Evolutionary conservation across 305 asterid species (phyloP), one percentile per base, ranked within the genome.

Genomic region (Petunia hybrid): DNA sequence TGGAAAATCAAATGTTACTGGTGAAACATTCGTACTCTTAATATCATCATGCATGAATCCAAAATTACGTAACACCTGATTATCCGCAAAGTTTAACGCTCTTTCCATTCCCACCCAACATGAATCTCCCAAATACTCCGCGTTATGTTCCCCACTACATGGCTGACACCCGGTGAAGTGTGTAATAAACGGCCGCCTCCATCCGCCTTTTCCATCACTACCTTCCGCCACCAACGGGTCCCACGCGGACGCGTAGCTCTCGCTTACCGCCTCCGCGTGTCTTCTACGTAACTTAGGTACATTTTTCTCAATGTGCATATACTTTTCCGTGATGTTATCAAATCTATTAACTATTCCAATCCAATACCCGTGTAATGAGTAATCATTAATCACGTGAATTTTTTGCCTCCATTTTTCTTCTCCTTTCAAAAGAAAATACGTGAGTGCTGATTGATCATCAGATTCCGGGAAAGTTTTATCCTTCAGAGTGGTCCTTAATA

Each of bases 161-260:
- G 97, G 98, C 83, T 92, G 92, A 61, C 98, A 94, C 68, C 98
- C 97, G 16, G 97, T 90, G 85, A 94, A 94, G 51, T 94, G 98
- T 22, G 98, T 94, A 4, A 94, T 84, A 51, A 94, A 94, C 1
- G 98, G 98, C 85, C 98, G 84, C 83, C 91, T 84, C 89, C 88
- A 80, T n/a, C 84, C 84, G 6, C 82, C 86, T 66, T 39, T 45
- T 31, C 82, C 46, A 3, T 76, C 85, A 2, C 86, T 77, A 8
- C 78, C 88, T n/a, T 83, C 90, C 78, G 48, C 85, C 88, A 84
- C 75, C 0, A 79, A 53, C 46, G 67, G 46, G 65, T 84, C 89
- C 76, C 91, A 42, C 67, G 43, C 76, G 43, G 75, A 85, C 43
- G 87, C 92, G 35, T 89, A 87, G 2, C 86, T 63, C 82, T 83